These are phyloP conservation scores for Rutidosis leptorrhynchoides DNA, from an alignment of 129 eudicot genomes.

Conservation along the genomic window DNA sequence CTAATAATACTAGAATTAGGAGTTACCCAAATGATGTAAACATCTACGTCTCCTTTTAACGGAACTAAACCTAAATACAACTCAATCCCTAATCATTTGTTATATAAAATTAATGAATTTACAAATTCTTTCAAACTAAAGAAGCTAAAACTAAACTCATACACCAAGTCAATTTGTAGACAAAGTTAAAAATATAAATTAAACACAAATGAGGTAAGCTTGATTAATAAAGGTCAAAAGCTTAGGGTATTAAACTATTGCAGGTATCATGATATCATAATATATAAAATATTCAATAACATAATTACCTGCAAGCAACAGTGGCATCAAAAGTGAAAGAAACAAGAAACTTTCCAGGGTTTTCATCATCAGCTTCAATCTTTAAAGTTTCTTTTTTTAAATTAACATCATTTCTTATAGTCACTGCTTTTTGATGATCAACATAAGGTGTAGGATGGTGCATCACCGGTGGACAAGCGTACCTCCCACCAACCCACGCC, in stretches of 20 bases:
- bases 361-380: constrained; percentile 68
- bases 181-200: neutral
- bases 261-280: neutral
- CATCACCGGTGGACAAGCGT: constrained; percentile 67
- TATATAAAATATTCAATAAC: neutral
- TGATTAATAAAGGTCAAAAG: neutral
- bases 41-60: neutral
- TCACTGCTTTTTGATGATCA: constrained; percentile 92
- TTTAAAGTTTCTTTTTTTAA: constrained; percentile 74
- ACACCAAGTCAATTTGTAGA: neutral
- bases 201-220: neutral
- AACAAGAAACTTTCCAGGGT: constrained; percentile 69
- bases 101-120: neutral
- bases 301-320: constrained; percentile 72
- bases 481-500: constrained; percentile 60
- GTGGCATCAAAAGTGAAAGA: constrained; percentile 87
- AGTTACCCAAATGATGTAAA: neutral
- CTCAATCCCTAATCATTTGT: neutral
- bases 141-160: constrained; percentile 9
- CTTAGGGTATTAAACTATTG: neutral
- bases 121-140: neutral
- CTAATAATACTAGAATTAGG: neutral
- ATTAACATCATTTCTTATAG: constrained; percentile 80
- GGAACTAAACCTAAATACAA: neutral
- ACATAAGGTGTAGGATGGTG: constrained; percentile 62